These are phyloP conservation scores for Periconia sp. DNA, from an alignment of 2,329 filamentous ascomycete genomes.

Conservation along the genomic window DNA sequence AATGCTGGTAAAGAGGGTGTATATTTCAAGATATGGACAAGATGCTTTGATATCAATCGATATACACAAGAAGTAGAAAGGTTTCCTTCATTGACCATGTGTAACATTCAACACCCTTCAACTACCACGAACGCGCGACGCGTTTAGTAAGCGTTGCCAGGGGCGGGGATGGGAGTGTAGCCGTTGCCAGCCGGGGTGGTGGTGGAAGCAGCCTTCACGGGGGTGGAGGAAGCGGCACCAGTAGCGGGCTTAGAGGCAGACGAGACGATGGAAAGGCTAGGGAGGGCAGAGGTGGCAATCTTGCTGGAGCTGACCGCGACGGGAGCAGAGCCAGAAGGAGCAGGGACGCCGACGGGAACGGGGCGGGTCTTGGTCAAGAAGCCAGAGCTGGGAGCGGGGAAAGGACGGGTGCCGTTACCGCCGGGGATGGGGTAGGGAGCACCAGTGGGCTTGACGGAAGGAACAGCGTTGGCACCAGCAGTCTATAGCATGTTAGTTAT, in stretches of 20 bases:
- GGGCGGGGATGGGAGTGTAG: conserved; percentile 3
- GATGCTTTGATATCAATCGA: conserved; percentile 5
- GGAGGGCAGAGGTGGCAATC: conserved; percentile 14
- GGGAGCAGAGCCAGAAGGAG: conserved; percentile 2
- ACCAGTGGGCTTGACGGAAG: conserved; percentile 15
- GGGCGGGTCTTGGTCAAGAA: conserved; percentile 37
- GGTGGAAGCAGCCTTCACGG: neutral
- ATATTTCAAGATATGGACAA: conserved; percentile 6
- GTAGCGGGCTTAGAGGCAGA: conserved; percentile 11
- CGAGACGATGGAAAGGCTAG: conserved; percentile 7
- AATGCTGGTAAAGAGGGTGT: neutral
- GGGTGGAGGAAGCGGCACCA: neutral
- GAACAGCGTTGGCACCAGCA: conserved; percentile 9
- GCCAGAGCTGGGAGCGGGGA: conserved; percentile 30
- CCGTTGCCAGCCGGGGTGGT: conserved; percentile 14
- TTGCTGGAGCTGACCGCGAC: conserved; percentile 19
- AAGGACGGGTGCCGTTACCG: conserved; percentile 26
- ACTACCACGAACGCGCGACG: neutral
- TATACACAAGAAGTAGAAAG: conserved; percentile 7
- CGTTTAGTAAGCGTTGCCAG: conserved; percentile 8
- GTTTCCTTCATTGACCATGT: neutral
- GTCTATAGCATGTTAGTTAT: conserved; percentile 9
- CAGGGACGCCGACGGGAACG: conserved; percentile 19
- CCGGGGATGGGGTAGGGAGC: conserved; percentile 28
- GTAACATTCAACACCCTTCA: neutral